A percentile compares a stretch with the other conserved stretches of the same genome.
These are phyloP conservation scores for Pythium guiyangense DNA, from an alignment of 352 stramenopile genomes.

Conservation along the genomic window DNA sequence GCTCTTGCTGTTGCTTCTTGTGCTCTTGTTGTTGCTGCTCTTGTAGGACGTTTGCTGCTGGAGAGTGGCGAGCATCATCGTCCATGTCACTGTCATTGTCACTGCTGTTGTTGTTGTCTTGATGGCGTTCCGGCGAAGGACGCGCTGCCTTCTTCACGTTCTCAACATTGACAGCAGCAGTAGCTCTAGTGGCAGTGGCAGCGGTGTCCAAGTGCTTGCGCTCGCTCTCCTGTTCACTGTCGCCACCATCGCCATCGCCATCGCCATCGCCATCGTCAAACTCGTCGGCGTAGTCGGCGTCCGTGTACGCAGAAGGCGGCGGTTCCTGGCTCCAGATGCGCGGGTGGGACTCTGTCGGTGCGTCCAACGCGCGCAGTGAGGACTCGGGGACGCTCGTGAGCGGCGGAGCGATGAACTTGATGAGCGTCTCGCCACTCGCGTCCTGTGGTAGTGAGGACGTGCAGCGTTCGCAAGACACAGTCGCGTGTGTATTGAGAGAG, in stretches of 20 bases:
- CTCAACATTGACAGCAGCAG: too few species aligned
- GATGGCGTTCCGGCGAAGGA: too few species aligned
- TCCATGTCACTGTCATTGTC: too few species aligned
- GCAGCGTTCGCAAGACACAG: too few species aligned
- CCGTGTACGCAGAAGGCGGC: conserved; percentile 10
- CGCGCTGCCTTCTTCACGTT: too few species aligned
- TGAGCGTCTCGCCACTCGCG: conserved; percentile 11
- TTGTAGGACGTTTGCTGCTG: too few species aligned
- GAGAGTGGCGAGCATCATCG: too few species aligned
- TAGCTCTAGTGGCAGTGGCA: too few species aligned
- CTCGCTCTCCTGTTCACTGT: conserved; percentile 1
- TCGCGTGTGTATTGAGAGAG: neutral
- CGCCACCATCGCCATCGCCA: conserved; percentile 19
- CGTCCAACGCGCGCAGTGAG: too few species aligned
- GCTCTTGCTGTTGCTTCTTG: neutral
- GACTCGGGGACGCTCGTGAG: neutral
- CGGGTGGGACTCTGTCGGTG: neutral
- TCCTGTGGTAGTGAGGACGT: neutral
- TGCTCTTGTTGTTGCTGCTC: too few species aligned
- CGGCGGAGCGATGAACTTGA: conserved; percentile 17
- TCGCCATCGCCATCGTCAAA: conserved; percentile 19
- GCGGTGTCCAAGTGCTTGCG: neutral
- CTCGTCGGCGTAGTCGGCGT: conserved; percentile 9
- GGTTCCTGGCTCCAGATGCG: conserved; percentile 3
- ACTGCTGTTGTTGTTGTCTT: conserved; percentile 2